Conservation (phyloP, 2,329 filamentous ascomycete genomes). For the Ilyonectria destructans region DNA sequence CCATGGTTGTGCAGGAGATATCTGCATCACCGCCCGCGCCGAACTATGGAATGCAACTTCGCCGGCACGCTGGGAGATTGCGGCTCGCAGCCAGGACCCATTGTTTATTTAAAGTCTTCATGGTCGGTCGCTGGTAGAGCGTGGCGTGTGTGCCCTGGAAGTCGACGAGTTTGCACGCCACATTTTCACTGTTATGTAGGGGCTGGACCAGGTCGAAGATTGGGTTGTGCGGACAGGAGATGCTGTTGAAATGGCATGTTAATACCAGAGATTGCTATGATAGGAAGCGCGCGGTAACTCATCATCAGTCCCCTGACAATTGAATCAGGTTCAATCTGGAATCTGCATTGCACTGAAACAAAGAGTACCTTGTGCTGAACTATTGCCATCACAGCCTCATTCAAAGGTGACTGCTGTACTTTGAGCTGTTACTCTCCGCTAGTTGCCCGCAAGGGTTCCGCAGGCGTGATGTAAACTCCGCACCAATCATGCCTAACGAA, state of each 20-base stretch:
- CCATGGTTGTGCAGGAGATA: background rate
- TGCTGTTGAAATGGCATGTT: background rate
- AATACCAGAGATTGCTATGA: background rate
- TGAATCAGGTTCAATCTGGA: too few relatives aligned
- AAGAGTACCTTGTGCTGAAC: too few relatives aligned
- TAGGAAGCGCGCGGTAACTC: too few relatives aligned
- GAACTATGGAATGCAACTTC: slow-evolving; percentile 12
- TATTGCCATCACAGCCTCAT: too few relatives aligned
- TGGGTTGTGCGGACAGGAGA: slow-evolving; percentile 19
- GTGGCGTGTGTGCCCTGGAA: slow-evolving; percentile 6
- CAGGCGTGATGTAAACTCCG: too few relatives aligned
- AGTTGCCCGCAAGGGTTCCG: too few relatives aligned
- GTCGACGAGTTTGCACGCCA: slow-evolving; percentile 26
- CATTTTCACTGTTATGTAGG: slow-evolving; percentile 28
- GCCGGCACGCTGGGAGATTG: slow-evolving; percentile 4
- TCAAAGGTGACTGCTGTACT: too few relatives aligned
- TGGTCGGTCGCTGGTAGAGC: background rate
- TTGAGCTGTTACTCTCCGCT: too few relatives aligned
- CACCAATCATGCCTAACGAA: too few relatives aligned
- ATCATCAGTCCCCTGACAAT: too few relatives aligned
- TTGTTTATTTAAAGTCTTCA: slow-evolving; percentile 24
- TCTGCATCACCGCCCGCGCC: slow-evolving; percentile 2
- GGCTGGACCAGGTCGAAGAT: slow-evolving; percentile 15
- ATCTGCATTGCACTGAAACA: too few relatives aligned
- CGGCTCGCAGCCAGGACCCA: background rate